These are phyloP conservation scores for Leishmania mexicana DNA, from an alignment of 208 protist genomes.

Conservation along the genomic window DNA sequence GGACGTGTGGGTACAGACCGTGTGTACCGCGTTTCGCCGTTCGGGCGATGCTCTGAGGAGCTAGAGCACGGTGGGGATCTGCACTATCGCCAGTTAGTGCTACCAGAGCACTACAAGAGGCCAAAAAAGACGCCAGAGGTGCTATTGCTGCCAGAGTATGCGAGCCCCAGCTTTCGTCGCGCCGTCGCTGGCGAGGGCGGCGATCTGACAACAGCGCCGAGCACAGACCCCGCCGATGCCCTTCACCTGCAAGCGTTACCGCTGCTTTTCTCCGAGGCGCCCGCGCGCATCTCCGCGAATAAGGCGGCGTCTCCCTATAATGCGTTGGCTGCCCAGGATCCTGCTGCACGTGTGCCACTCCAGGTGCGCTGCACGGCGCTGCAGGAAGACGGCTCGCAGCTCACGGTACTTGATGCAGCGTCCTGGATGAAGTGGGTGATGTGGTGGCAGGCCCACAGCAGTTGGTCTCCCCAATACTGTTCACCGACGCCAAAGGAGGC, in stretches of 20 bases:
- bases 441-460: constrained; percentile 17
- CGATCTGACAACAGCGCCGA: not conserved
- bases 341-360: not conserved
- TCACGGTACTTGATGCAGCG: constrained; percentile 18
- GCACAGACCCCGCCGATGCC: not conserved
- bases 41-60: constrained; percentile 63
- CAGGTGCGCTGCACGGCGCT: constrained; percentile 17
- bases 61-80: constrained; percentile 24
- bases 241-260: not conserved
- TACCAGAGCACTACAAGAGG: constrained; percentile 31
- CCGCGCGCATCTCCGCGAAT: not conserved
- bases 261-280: not conserved
- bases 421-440: constrained; percentile 22
- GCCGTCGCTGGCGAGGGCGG: not conserved
- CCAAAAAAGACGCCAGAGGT: constrained; percentile 32
- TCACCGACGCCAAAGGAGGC: not conserved
- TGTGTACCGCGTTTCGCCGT: constrained; percentile 74
- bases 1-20: constrained; percentile 11
- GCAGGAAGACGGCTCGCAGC: not conserved
- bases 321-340: not conserved
- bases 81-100: constrained; percentile 23
- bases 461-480: not conserved
- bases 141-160: constrained; percentile 25
- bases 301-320: not conserved
- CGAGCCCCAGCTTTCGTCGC: constrained; percentile 20